phyloP scores from a whole-genome alignment of 2,329 filamentous ascomycete species.

The Hymenoscyphus repandus region DNA sequence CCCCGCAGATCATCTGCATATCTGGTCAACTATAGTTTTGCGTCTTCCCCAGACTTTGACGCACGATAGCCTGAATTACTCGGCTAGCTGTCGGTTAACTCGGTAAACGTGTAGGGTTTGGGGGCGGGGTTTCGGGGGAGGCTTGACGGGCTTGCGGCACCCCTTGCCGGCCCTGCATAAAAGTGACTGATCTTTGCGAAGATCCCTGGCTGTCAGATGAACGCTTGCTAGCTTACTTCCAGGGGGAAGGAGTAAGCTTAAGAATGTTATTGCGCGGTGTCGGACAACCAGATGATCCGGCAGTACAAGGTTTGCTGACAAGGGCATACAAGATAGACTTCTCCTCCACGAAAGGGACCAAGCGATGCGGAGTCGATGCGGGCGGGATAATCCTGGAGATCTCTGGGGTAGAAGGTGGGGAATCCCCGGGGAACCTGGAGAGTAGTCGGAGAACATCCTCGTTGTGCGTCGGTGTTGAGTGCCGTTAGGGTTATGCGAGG shows the following conservation, averaged over 20 bases:
- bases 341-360: not conserved
- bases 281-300: constrained; percentile 10
- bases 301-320: constrained; percentile 1
- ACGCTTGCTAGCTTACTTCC: not conserved
- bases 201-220: not conserved
- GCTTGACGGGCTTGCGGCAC: not conserved
- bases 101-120: constrained; percentile 2
- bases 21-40: not conserved
- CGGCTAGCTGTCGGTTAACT: constrained; percentile 4
- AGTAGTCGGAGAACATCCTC: not conserved
- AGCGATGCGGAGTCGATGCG: not conserved
- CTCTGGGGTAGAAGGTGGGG: not conserved
- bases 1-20: not conserved
- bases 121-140: not conserved
- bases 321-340: not conserved
- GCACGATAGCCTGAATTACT: constrained; percentile 8
- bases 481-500: constrained; percentile 13
- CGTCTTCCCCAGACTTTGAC: not conserved
- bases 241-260: not conserved
- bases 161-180: constrained; percentile 3
- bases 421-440: not conserved
- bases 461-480: constrained; percentile 10
- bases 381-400: not conserved
- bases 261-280: not conserved
- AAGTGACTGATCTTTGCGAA: constrained; percentile 5